phyloP scores from a whole-genome alignment of 495 filamentous ascomycete genomes.

The Lentithecium fluviatile region DNA sequence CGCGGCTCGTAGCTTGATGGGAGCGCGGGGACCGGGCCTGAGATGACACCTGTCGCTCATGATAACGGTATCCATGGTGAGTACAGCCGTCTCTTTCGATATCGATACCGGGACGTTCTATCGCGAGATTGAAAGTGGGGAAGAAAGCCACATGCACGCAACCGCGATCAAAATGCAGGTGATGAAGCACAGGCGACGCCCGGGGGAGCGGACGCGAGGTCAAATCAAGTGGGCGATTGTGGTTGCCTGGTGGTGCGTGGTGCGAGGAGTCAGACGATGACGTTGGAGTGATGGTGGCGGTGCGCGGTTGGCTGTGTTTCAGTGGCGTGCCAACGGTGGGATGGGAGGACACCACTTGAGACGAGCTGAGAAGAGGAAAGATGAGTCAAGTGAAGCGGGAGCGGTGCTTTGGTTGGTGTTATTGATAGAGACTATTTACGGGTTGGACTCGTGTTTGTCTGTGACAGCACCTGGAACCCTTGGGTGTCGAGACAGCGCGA shows the following conservation, averaged over 20 bases:
- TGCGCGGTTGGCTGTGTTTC: neutral
- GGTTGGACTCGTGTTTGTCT: too few relatives aligned
- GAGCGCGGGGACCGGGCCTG: slow-evolving; percentile 9
- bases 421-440: too few relatives aligned
- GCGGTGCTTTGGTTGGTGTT: too few relatives aligned
- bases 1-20: neutral
- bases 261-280: neutral
- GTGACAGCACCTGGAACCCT: too few relatives aligned
- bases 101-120: too few relatives aligned
- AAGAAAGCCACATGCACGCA: slow-evolving; percentile 3
- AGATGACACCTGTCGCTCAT: neutral
- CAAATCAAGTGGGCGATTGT: neutral
- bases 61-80: slow-evolving; percentile 12
- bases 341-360: too few relatives aligned
- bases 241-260: neutral
- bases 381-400: too few relatives aligned
- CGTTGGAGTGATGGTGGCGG: neutral
- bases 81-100: too few relatives aligned
- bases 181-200: neutral
- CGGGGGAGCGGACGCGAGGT: neutral
- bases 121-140: neutral
- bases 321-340: neutral
- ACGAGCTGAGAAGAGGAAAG: too few relatives aligned
- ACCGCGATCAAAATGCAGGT: neutral
- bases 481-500: too few relatives aligned